A percentile compares a stretch with the other conserved stretches of the same genome.
Evolutionary conservation across 2,329 filamentous ascomycete species (phyloP).

Genomic region (Talaromyces amestolkiae): DNA sequence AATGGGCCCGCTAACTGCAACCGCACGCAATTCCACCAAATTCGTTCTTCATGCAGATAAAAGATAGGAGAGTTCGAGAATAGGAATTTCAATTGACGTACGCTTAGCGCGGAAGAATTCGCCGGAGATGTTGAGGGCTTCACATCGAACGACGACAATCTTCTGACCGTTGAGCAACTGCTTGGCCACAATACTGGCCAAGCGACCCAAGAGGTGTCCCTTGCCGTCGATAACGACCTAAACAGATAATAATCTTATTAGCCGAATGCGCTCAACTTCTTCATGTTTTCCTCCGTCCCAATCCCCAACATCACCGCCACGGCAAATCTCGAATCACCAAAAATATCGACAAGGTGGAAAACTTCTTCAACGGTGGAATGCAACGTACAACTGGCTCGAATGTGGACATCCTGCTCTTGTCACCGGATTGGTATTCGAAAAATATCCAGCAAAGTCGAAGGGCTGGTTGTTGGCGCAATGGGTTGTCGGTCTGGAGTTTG

Average conservation of each 20-base stretch:
- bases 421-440: constrained; percentile 39
- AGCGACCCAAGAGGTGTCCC: constrained; percentile 98
- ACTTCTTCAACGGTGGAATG: constrained; percentile 18
- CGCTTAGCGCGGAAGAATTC: constrained; percentile 99
- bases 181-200: constrained; percentile 97
- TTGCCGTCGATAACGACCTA: constrained; percentile 99
- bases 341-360: background rate
- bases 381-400: constrained; percentile 65
- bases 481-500: constrained; percentile 42
- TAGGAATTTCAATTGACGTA: constrained; percentile 60
- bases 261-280: constrained; percentile 24
- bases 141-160: constrained; percentile 97
- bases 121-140: constrained; percentile 99
- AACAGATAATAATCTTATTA: constrained; percentile 39
- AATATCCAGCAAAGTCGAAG: constrained; percentile 42
- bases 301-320: constrained; percentile 10
- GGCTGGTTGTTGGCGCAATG: constrained; percentile 41
- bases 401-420: constrained; percentile 60
- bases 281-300: constrained; percentile 1
- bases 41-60: background rate
- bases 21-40: background rate
- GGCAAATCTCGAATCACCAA: background rate
- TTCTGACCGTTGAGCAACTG: constrained; percentile 98
- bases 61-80: constrained; percentile 5
- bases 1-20: constrained; percentile 7